Evolutionary conservation across 2,329 filamentous ascomycete species (phyloP).

Genomic region (Hymenotorrendiella dingleyae): DNA sequence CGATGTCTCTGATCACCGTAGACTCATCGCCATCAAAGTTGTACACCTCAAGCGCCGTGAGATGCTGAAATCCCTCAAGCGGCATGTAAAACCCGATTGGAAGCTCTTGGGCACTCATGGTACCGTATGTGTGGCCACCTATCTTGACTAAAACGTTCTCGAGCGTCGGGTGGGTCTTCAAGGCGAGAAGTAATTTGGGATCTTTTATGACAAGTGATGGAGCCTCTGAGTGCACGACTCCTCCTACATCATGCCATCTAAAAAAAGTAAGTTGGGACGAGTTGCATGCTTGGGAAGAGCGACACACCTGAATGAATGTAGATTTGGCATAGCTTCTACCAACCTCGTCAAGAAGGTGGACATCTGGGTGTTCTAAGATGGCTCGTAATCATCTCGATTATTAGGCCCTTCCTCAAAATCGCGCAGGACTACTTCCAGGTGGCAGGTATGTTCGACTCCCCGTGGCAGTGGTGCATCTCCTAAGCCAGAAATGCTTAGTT

Average conservation of each 20-base stretch:
- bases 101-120: background rate
- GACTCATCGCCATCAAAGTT: constrained; percentile 1
- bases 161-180: constrained; percentile 3
- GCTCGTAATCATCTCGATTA: background rate
- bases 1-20: constrained; percentile 1
- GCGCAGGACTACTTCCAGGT: constrained; percentile 4
- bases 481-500: background rate
- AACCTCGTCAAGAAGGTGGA: constrained; percentile 5
- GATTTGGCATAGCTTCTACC: constrained; percentile 9
- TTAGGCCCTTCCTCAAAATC: constrained; percentile 5
- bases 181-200: background rate
- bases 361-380: constrained; percentile 4
- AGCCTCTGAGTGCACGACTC: constrained; percentile 5
- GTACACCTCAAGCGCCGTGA: constrained; percentile 11
- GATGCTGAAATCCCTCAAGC: constrained; percentile 6
- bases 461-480: background rate
- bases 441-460: constrained; percentile 4
- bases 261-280: background rate
- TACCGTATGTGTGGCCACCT: background rate
- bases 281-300: background rate
- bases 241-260: constrained; percentile 1
- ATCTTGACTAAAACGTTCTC: background rate
- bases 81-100: background rate
- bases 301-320: constrained; percentile 8
- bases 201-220: too few species aligned